Evolutionary conservation across 805 yeast genomes (phyloP).

Genomic region (Wickerhamomyces kurtzmanii): DNA sequence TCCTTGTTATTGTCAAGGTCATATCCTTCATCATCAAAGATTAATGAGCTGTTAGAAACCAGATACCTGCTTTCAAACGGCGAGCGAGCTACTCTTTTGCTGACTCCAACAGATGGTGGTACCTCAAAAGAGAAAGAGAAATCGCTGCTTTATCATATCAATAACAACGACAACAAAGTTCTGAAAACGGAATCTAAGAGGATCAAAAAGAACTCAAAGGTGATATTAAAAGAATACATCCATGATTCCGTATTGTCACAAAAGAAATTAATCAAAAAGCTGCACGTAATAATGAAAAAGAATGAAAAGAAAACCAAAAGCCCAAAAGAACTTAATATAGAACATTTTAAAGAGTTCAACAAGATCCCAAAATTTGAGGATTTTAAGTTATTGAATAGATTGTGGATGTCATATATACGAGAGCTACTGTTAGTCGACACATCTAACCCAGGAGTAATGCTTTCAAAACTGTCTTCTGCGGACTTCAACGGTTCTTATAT

Average conservation of each 20-base stretch:
- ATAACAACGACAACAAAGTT: conserved; percentile 7
- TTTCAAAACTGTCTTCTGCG: conserved; percentile 59
- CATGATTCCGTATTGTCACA: conserved; percentile 12
- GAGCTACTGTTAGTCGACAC: conserved; percentile 36
- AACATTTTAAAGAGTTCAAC: conserved; percentile 12
- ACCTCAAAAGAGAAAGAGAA: conserved; percentile 12
- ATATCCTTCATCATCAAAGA: conserved; percentile 7
- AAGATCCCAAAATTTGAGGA: conserved; percentile 32
- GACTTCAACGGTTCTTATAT: conserved; percentile 75
- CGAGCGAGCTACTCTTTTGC: conserved; percentile 18
- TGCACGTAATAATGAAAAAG: conserved; percentile 4
- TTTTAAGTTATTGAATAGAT: conserved; percentile 41
- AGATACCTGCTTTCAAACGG: conserved; percentile 21
- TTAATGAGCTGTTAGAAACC: conserved; percentile 21
- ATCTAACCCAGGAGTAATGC: conserved; percentile 15
- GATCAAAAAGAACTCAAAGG: conserved; percentile 20
- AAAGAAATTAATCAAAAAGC: conserved; percentile 17
- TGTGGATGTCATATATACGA: conserved; percentile 67
- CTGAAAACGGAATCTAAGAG: conserved; percentile 12
- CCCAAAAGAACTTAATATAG: conserved; percentile 7
- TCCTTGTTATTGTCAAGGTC: conserved; percentile 11
- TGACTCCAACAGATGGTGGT: conserved; percentile 25
- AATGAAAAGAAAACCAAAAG: conserved; percentile 2
- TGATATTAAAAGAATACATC: conserved; percentile 18
- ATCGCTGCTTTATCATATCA: conserved; percentile 4